Evolutionary conservation across 371 early-diverging fungal species (phyloP), one percentile per base, ranked within the genome.

Genomic region (Mucor ambiguus): DNA sequence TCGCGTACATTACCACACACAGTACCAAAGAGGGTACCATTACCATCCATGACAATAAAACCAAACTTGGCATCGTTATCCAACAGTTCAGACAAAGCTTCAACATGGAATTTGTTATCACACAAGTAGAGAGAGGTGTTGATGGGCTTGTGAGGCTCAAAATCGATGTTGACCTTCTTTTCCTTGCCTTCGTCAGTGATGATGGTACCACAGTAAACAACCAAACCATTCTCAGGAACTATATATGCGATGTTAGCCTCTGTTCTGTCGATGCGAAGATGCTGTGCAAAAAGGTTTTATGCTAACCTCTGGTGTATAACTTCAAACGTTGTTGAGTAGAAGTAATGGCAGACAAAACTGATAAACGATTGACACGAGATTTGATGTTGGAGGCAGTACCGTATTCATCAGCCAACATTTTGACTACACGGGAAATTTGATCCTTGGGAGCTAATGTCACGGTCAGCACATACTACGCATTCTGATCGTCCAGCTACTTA

Each of bases 331-430:
- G 95, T 82, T 98, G 99, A 32, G 99, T 98, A 59, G 99, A 99
- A 26, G 98, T 97, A 71, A 99, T 99, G 60, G 99, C 99, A 28
- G 93, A 86, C 62, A 99, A 84, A 16, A 99, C 99, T 41, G 99
- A 99, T 38, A 96, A 88, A 59, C 99, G 88, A 85, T 99, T 99
- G 58, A 99, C 99, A 67, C 99, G 94, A 63, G 96, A 95, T 83
- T 99, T 99, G 81, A 99, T 99, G 88, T 99, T 99, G 74, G 99
- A 97, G 20, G 99, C 99, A 29, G 99, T 99, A 64, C 99, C 99
- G 77, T 97, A 97, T 89, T 99, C 99, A 78, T 97, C 99, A 26
- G 98, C 95, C 81, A 99, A 89, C 98, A 99, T 98, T 77, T 93
- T 95, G 33, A 89, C 84, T 11, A 93, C 90, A 71, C 91, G 92